Conservation (phyloP, 768 basidiomycete genomes). For the Leccinum longicurvipes region DNA sequence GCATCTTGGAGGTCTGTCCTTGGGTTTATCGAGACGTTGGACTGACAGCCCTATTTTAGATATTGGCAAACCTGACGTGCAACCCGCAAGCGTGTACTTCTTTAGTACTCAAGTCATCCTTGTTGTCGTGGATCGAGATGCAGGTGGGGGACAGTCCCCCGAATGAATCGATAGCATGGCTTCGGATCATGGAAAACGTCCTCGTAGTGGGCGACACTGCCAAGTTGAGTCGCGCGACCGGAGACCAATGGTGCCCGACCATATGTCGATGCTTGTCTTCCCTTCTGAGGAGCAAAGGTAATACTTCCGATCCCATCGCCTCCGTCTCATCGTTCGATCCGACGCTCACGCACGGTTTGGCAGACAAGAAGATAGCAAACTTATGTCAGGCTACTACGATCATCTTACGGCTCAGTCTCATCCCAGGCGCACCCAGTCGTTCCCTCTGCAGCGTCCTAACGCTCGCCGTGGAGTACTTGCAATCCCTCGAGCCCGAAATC, state of each 20-base stretch:
- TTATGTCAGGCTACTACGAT: constrained; percentile 29
- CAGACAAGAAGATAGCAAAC: constrained; percentile 19
- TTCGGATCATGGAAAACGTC: constrained; percentile 45
- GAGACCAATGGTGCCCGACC: constrained; percentile 31
- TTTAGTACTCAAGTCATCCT: constrained; percentile 62
- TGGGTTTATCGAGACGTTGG: neutral
- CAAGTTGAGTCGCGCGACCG: constrained; percentile 53
- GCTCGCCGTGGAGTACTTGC: too few species aligned
- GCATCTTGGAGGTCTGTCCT: constrained; percentile 62
- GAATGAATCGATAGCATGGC: too few species aligned
- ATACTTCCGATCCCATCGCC: neutral
- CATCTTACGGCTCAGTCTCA: constrained; percentile 36
- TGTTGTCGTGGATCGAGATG: constrained; percentile 82
- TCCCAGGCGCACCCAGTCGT: constrained; percentile 26
- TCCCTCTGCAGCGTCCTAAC: constrained; percentile 18
- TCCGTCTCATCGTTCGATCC: neutral
- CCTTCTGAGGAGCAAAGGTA: constrained; percentile 17
- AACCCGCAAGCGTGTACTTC: constrained; percentile 67
- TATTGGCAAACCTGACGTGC: constrained; percentile 71
- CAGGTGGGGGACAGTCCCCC: constrained; percentile 39
- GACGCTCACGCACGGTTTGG: neutral
- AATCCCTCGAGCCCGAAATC: too few species aligned
- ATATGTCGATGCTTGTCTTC: constrained; percentile 49
- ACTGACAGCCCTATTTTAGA: constrained; percentile 37
- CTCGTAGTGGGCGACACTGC: constrained; percentile 44